phyloP scores from a whole-genome alignment of 106 monocot species.

The Narthecium ossifragum region DNA sequence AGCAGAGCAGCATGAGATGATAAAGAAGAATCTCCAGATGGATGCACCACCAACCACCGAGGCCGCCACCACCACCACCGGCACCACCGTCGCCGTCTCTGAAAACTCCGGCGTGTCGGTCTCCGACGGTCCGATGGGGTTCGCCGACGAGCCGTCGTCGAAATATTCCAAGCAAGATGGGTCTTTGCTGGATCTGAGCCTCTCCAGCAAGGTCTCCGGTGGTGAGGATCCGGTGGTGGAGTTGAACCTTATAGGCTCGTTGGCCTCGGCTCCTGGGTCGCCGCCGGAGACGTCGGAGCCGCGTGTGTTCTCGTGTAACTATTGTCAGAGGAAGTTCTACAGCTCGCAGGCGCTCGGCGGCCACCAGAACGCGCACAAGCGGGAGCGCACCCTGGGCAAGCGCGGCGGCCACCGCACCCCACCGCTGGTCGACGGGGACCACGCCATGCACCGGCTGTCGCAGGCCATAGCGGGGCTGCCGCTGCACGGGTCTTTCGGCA shows the following conservation, averaged over 20 bases:
- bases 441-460: neutral
- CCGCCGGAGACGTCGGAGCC: conserved; percentile 1
- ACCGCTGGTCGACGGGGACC: neutral
- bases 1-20: no score
- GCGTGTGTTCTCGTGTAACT: conserved; percentile 35
- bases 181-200: neutral
- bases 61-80: no score
- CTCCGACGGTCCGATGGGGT: neutral
- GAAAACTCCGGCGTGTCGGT: no score
- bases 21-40: no score
- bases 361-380: conserved; percentile 56
- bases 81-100: no score
- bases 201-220: neutral
- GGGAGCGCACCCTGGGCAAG: conserved; percentile 34
- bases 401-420: neutral
- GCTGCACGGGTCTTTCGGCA: neutral
- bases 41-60: no score
- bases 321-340: conserved; percentile 40
- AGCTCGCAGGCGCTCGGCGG: conserved; percentile 53
- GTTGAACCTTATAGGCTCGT: neutral
- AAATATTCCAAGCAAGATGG: neutral
- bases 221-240: no score
- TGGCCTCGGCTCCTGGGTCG: neutral
- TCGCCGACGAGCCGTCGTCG: neutral
- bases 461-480: no score